Evolutionary conservation across 2,329 filamentous ascomycete genomes (phyloP).

Genomic region (Chaetomium sp.): DNA sequence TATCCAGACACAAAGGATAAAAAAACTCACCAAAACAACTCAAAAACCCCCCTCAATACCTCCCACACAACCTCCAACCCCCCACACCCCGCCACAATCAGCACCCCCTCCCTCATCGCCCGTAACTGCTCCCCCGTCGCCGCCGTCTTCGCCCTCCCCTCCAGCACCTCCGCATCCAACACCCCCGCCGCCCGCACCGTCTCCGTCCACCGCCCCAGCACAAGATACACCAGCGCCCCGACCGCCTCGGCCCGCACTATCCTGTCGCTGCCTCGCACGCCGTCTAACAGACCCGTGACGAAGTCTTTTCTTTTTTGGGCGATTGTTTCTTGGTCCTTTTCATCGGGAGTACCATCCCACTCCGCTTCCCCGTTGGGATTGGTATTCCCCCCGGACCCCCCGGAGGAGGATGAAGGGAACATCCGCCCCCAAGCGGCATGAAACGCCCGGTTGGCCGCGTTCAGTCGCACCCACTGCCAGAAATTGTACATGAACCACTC

Average conservation of each 20-base stretch:
- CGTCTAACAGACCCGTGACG: constrained; percentile 46
- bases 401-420: constrained; percentile 24
- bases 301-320: constrained; percentile 51
- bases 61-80: constrained; percentile 48
- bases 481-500: constrained; percentile 96
- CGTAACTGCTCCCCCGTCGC: constrained; percentile 52
- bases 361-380: constrained; percentile 24
- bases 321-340: constrained; percentile 48
- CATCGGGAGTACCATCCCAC: constrained; percentile 53
- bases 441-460: constrained; percentile 69
- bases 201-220: constrained; percentile 64
- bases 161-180: constrained; percentile 34
- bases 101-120: constrained; percentile 50
- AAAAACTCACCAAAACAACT: constrained; percentile 44
- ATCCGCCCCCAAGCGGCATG: constrained; percentile 62
- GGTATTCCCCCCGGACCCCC: background rate
- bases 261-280: constrained; percentile 38
- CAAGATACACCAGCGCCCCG: constrained; percentile 52
- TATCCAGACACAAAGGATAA: background rate
- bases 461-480: constrained; percentile 74
- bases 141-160: constrained; percentile 37
- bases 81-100: constrained; percentile 44
- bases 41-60: constrained; percentile 43
- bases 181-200: constrained; percentile 47
- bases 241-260: constrained; percentile 47